Evolutionary conservation across 2,329 filamentous ascomycete genomes (phyloP).

Genomic region (Diplodia corticola): DNA sequence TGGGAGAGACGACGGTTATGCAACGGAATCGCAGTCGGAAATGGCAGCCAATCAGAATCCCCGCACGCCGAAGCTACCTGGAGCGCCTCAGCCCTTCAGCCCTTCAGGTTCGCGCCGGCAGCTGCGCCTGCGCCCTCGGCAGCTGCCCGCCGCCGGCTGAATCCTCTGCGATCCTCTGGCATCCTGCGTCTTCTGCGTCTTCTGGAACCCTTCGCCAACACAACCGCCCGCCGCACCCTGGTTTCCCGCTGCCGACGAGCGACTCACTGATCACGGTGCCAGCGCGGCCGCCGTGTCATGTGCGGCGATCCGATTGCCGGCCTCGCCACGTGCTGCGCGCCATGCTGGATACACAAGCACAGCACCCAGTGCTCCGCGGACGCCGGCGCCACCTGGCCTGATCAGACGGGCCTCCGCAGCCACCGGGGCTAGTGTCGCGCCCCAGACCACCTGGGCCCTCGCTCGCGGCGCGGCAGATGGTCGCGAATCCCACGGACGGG

Average conservation of each 20-base stretch:
- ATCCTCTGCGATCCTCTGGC: not conserved
- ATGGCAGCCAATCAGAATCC: conserved; percentile 5
- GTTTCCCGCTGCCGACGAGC: not conserved
- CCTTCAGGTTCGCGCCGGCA: not conserved
- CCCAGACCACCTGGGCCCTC: not conserved
- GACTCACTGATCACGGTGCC: not conserved
- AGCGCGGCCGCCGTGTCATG: not conserved
- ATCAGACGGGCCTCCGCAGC: not conserved
- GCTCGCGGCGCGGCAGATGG: not conserved
- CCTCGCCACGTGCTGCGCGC: not conserved
- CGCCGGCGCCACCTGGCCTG: not conserved
- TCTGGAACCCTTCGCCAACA: not conserved
- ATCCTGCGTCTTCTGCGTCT: too few species aligned
- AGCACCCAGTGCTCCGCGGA: not conserved
- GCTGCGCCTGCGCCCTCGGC: not conserved
- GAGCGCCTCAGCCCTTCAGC: not conserved
- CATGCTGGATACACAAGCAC: not conserved
- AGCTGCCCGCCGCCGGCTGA: not conserved
- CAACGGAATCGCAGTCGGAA: conserved; percentile 3
- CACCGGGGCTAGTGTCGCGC: not conserved
- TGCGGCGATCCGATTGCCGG: not conserved
- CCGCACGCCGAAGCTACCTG: conserved; percentile 18
- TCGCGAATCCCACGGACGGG: not conserved
- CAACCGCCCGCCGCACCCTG: not conserved
- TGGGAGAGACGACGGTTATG: not conserved